Evolutionary conservation across 2,329 filamentous ascomycete species (phyloP).

Genomic region (Colletotrichum spinosum): DNA sequence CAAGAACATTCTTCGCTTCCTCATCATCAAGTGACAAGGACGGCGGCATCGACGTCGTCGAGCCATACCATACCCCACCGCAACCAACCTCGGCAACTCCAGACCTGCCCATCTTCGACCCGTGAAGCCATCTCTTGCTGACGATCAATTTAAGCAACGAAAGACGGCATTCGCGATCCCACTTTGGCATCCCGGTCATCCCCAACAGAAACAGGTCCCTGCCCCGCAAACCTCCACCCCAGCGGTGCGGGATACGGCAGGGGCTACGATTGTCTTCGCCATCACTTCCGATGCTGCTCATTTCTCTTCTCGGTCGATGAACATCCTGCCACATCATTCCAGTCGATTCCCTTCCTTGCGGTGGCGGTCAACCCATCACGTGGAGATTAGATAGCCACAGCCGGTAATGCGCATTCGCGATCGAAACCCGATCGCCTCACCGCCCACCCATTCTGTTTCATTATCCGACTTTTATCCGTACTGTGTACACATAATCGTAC

Average conservation of each 20-base stretch:
- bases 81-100: conserved; percentile 22
- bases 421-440: neutral
- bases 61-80: neutral
- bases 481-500: neutral
- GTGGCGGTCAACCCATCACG: conserved; percentile 1
- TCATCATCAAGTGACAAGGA: neutral
- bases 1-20: neutral
- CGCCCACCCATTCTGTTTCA: too few species aligned
- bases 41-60: neutral
- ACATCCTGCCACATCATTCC: neutral
- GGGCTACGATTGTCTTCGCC: conserved; percentile 24
- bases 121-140: conserved; percentile 13
- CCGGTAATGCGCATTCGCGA: neutral
- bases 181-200: conserved; percentile 35
- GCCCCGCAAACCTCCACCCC: conserved; percentile 34
- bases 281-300: conserved; percentile 18
- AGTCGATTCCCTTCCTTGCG: conserved; percentile 7
- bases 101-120: neutral
- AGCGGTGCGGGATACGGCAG: conserved; percentile 25
- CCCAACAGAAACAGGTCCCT: conserved; percentile 39
- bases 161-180: conserved; percentile 27
- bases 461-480: too few species aligned
- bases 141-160: conserved; percentile 18
- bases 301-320: conserved; percentile 8
- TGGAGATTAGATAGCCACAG: conserved; percentile 10